phyloP scores from a whole-genome alignment of 768 basidiomycete genomes.

The Hygrocybe punicea region DNA sequence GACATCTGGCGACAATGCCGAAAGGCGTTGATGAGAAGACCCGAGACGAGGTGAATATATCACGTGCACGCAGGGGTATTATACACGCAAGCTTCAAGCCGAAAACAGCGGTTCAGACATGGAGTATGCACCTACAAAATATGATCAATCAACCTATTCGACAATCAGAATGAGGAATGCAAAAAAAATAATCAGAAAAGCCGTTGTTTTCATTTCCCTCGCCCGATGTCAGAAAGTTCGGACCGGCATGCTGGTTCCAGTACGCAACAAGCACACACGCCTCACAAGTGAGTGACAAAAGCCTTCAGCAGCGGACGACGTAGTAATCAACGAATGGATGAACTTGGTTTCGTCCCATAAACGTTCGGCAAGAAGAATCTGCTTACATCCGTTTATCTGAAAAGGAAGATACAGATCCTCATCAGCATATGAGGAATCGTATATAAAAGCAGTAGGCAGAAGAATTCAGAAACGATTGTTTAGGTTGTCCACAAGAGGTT shows the following conservation, averaged over 20 bases:
- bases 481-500: slow-evolving; percentile 71
- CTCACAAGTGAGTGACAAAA: slow-evolving; percentile 31
- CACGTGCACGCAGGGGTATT: too few relatives aligned
- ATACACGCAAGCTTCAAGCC: too few relatives aligned
- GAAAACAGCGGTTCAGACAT: too few relatives aligned
- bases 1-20: too few relatives aligned
- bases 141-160: background rate
- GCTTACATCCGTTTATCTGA: slow-evolving; percentile 19
- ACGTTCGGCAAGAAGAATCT: background rate
- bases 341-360: slow-evolving; percentile 69
- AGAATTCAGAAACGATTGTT: slow-evolving; percentile 44
- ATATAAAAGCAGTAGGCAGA: slow-evolving; percentile 20
- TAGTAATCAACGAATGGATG: slow-evolving; percentile 79
- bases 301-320: slow-evolving; percentile 35
- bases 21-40: too few relatives aligned
- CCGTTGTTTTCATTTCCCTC: slow-evolving; percentile 57
- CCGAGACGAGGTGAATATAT: too few relatives aligned
- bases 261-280: slow-evolving; percentile 44
- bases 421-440: slow-evolving; percentile 5
- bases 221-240: slow-evolving; percentile 27
- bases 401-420: background rate
- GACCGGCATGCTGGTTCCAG: slow-evolving; percentile 45
- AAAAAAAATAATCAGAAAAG: slow-evolving; percentile 52
- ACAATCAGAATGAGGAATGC: background rate
- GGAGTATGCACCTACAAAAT: too few relatives aligned